Conservation (phyloP, 2,329 filamentous ascomycete species). For the Penicillium brasilianum region DNA sequence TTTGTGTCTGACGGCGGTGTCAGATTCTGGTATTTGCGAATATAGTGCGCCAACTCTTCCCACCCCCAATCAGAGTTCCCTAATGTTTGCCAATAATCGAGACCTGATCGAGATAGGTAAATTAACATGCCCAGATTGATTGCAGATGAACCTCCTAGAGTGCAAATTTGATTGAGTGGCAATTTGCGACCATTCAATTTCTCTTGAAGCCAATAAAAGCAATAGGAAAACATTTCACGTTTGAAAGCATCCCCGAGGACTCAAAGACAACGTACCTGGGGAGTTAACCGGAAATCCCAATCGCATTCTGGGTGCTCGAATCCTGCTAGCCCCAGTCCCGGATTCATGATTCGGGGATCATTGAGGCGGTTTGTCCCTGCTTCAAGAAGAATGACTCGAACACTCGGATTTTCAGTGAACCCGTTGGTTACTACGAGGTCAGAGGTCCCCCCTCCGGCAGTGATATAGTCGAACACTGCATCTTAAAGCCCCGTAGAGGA, state of each 20-base stretch:
- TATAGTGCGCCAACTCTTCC: slow-evolving; percentile 41
- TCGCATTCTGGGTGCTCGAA: slow-evolving; percentile 1
- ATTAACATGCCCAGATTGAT: slow-evolving; percentile 39
- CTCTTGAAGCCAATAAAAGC: slow-evolving; percentile 3
- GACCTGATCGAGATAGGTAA: slow-evolving; percentile 26
- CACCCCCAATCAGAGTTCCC: slow-evolving; percentile 48
- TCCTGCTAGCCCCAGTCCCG: not conserved
- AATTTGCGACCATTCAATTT: slow-evolving; percentile 21
- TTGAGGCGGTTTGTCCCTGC: not conserved
- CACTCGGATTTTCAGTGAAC: not conserved
- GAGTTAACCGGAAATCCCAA: not conserved
- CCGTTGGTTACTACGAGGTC: not conserved
- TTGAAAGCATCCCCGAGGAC: not conserved
- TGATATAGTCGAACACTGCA: not conserved
- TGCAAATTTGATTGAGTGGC: slow-evolving; percentile 8
- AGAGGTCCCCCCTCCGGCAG: not conserved
- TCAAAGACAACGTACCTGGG: not conserved
- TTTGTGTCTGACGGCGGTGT: slow-evolving; percentile 24
- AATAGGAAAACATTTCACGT: not conserved
- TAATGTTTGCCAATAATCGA: slow-evolving; percentile 48
- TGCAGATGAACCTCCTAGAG: slow-evolving; percentile 36
- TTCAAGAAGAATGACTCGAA: not conserved
- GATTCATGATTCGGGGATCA: not conserved
- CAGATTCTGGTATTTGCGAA: slow-evolving; percentile 44
- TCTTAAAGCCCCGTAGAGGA: not conserved